Evolutionary conservation across 495 filamentous ascomycete species (phyloP), one percentile per base, ranked within the genome.

Genomic region (Hypoxylon intermedium): DNA sequence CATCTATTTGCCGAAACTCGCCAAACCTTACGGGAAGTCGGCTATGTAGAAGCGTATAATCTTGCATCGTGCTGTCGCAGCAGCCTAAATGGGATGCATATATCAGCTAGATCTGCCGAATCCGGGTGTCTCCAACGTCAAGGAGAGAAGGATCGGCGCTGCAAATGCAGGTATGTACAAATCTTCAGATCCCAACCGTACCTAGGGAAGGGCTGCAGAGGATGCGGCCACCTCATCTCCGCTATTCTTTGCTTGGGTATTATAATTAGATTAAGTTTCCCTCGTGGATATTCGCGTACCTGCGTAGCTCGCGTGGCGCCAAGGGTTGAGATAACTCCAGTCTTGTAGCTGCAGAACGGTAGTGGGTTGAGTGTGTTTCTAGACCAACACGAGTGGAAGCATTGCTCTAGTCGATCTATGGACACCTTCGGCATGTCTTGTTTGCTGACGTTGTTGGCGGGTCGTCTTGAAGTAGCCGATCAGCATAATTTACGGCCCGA

Each of bases 201-300:
- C 28, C 26, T 16, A 7, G 4, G 4, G 33, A n/a, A 12, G 59
- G 59, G 59, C 53, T 41, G 47, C 59, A 53, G 52, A 57, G 33
- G 11, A 56, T 56, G 59, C 59, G 59, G 53, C 59, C 59, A 11
- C n/a, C 9, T 52, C 59, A 30, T 57, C 33, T 62, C 52, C 45
- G 58, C n/a, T 54, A 21, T 26, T 53, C 50, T 26, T 53, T 47
- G 9, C 20, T 6, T 18, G 13, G 15, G 24, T 30, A 58, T 43
- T 45, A 53, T 58, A 19, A 63, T 53, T 58, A 58, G 38, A 64
- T 54, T 58, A 16, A 11, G 43, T 48, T 41, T 64, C 49, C 53
- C 60, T 64, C 60, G 48, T 58, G 60, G 60, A 48, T 49, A 49
- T 37, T 58, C 44, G 49, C 50, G 43, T 64, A 58, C 48, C 54